phyloP scores from a whole-genome alignment of 116 monocot species.

The Cymodocea nodosa region DNA sequence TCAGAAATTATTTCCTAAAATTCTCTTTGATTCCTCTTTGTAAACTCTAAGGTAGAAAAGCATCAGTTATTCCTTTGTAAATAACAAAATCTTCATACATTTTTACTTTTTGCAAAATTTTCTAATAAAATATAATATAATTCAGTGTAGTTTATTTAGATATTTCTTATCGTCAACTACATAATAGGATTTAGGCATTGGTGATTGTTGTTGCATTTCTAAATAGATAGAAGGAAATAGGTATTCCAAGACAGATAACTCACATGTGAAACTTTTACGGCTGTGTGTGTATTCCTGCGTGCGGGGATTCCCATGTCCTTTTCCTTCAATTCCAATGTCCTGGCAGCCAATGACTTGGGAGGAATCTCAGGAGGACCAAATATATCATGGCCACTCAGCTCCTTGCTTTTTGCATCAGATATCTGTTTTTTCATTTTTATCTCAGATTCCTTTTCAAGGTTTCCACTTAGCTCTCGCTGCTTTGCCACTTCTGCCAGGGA shows the following conservation, averaged over 20 bases:
- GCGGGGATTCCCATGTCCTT: conserved; percentile 23
- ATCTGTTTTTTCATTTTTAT: conserved; percentile 39
- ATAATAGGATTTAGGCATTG: too few species aligned
- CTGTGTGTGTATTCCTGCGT: conserved; percentile 26
- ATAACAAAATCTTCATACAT: too few species aligned
- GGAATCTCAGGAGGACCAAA: conserved; percentile 72
- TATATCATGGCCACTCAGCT: conserved; percentile 77
- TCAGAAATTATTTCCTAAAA: too few species aligned
- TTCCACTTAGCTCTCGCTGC: conserved; percentile 87
- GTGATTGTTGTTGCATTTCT: too few species aligned
- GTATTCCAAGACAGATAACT: conserved; percentile 9
- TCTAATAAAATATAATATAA: too few species aligned
- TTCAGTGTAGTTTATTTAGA: too few species aligned
- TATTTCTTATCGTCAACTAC: too few species aligned
- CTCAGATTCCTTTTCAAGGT: conserved; percentile 37
- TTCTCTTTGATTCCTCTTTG: too few species aligned
- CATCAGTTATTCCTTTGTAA: too few species aligned
- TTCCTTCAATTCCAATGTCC: conserved; percentile 53
- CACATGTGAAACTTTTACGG: conserved; percentile 46
- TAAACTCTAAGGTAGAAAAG: too few species aligned
- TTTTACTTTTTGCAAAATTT: too few species aligned
- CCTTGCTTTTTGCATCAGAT: conserved; percentile 63
- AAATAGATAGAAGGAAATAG: neutral
- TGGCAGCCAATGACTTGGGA: conserved; percentile 30
- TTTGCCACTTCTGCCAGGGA: conserved; percentile 67